Base-by-base conservation (phyloP, 768 basidiomycete species). In the Tricholomella constricta region DNA sequence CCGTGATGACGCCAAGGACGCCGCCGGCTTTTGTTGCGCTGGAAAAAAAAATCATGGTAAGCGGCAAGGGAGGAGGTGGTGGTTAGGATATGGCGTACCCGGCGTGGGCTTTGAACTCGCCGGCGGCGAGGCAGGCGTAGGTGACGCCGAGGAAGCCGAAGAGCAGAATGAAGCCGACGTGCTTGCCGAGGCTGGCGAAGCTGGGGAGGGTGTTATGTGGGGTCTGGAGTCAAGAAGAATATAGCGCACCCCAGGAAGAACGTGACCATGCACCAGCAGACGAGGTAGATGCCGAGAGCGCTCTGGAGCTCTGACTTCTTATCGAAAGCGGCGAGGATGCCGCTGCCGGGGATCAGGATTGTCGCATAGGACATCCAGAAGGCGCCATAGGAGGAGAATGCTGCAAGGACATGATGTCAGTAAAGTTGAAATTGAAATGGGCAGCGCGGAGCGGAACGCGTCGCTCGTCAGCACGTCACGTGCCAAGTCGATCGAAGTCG, bases 281-380 rank as follows among this genome's bases (percentile, higher is more conserved):
- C 74, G 22, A 93, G 76, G 71, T 81, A 93, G 52, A 93, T 86
- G 2, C 86, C 90, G 11, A 94, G 60, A 0, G 88, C 91, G 17
- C 64, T 68, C 12, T 56, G 22, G 11, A 87, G 64, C 61, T 85
- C 78, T 0, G 42, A 15, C 0, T 48, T 45, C n/a, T 53, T 57
- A 0, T 48, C 58, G 62, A 85, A 93, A 0, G 90, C 80, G 0
- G 75, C 65, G 4, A 59, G 10, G 41, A 93, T 77, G 12, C 90
- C 90, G 4, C 79, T 80, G 23, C 79, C 77, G 2, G 92, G 92
- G 42, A 91, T 78, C 63, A 87, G 69, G 60, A 94, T 84, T 0
- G 81, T 74, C 4, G 83, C 89, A 44, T 83, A 94, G 4, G 91
- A 91, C 72, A 94, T 74, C 91, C 91, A 94, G 78, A 94, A 94